Percentiles rank a stretch among this genome's conserved stretches.
phyloP scores from a whole-genome alignment of 148 eudicot species.

The Agrostemma githago region DNA sequence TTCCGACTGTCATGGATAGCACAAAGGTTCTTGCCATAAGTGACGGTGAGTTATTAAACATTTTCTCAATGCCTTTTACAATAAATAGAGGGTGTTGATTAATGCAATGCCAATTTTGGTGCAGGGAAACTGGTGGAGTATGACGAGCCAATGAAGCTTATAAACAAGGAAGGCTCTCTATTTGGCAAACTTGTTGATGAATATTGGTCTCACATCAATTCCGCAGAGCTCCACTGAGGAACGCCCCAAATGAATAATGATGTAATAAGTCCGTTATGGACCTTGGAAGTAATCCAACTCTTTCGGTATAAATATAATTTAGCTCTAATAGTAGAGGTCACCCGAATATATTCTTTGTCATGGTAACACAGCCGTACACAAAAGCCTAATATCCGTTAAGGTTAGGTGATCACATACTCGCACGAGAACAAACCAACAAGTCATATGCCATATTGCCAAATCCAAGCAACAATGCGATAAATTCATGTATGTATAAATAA shows the following conservation, averaged over 20 bases:
- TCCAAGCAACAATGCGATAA: neutral
- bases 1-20: conserved; percentile 93
- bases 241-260: neutral
- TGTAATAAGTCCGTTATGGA: too few relatives aligned
- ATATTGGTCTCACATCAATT: conserved; percentile 81
- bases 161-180: conserved; percentile 66
- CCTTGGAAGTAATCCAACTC: too few relatives aligned
- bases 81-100: neutral
- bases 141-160: conserved; percentile 75
- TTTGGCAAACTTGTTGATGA: conserved; percentile 81
- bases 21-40: conserved; percentile 82
- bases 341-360: too few relatives aligned
- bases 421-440: neutral
- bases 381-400: too few relatives aligned
- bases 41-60: conserved; percentile 48
- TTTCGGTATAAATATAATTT: too few relatives aligned
- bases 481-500: conserved; percentile 8
- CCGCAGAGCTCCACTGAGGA: conserved; percentile 48
- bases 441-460: neutral
- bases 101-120: neutral
- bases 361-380: too few relatives aligned
- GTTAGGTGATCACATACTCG: too few relatives aligned
- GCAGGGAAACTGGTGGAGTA: conserved; percentile 76
- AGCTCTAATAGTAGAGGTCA: too few relatives aligned
- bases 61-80: neutral